Conservation (phyloP, 2,329 filamentous ascomycete species). For the Talaromyces sp. region DNA sequence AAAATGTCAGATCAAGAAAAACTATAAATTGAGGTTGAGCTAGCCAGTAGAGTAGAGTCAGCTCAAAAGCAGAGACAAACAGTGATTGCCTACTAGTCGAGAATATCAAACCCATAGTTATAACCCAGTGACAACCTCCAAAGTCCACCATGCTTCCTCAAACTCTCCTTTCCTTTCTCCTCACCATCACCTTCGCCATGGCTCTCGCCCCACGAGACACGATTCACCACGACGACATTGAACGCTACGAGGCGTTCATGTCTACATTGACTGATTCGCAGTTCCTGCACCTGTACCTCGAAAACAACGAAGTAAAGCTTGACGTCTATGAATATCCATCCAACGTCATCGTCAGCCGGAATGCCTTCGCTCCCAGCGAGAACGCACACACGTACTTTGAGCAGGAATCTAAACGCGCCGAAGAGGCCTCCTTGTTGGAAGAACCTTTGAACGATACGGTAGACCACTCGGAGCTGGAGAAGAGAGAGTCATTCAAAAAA, state of each 20-base stretch:
- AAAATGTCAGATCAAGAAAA: no score
- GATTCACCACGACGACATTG: background rate
- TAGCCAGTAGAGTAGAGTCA: no score
- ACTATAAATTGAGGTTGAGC: no score
- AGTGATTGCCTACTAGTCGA: no score
- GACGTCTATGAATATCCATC: background rate
- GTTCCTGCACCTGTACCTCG: background rate
- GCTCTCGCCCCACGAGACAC: background rate
- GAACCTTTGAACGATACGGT: no score
- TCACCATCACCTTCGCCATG: background rate
- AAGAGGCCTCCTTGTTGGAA: background rate
- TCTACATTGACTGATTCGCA: background rate
- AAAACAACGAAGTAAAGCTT: background rate
- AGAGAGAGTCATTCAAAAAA: background rate
- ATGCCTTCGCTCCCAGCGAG: background rate
- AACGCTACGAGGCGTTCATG: background rate
- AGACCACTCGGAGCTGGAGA: background rate
- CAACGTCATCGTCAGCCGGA: background rate
- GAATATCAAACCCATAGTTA: no score
- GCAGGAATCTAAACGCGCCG: background rate
- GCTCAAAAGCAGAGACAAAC: no score
- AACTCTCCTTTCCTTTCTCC: background rate
- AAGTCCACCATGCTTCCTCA: background rate
- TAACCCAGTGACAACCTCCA: no score
- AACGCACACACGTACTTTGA: background rate